phyloP scores from a whole-genome alignment of 2,329 filamentous ascomycete genomes.

The Aspergillus vadensis region DNA sequence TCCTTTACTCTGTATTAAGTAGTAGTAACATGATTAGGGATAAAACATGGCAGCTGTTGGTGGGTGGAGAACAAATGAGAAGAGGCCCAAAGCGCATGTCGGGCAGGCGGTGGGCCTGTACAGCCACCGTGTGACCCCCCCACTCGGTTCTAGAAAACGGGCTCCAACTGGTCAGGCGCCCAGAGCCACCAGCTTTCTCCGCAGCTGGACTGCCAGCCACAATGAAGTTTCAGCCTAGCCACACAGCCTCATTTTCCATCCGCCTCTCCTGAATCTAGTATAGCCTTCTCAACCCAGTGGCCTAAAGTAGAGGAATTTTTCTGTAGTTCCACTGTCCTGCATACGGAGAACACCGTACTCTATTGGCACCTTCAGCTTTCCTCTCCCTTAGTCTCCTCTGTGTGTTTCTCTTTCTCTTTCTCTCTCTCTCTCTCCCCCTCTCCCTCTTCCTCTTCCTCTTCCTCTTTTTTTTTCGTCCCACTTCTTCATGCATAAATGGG shows the following conservation, averaged over 20 bases:
- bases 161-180: not conserved
- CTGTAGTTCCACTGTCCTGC: not conserved
- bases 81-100: not conserved
- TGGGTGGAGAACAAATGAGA: conserved; percentile 1
- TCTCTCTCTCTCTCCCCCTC: not conserved
- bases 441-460: no score
- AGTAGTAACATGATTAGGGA: no score
- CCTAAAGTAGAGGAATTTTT: not conserved
- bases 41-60: not conserved
- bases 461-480: not conserved
- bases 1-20: no score
- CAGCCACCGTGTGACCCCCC: not conserved
- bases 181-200: conserved; percentile 12
- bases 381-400: no score
- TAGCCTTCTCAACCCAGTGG: not conserved
- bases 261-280: not conserved
- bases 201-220: conserved; percentile 11
- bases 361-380: not conserved
- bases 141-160: conserved; percentile 2
- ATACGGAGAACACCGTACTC: not conserved
- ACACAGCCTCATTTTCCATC: conserved; percentile 18
- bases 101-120: not conserved
- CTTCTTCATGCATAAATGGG: not conserved
- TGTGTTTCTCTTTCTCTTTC: no score
- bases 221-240: conserved; percentile 14